Evolutionary conservation across 73 alveolate genomes (phyloP), one percentile per base, ranked within the genome.

Genomic region (Stentor coeruleus): DNA sequence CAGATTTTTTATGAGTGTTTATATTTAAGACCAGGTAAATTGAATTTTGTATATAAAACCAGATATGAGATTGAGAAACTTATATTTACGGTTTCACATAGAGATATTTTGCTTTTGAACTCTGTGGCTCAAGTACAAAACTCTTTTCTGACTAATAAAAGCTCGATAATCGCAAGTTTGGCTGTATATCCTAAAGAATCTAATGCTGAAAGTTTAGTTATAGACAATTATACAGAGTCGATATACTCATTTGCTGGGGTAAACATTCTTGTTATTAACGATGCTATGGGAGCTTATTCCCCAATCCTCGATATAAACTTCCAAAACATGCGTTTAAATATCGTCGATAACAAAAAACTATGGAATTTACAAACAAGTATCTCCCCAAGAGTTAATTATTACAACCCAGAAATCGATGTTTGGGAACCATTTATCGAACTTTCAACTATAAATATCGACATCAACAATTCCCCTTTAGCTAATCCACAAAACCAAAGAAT

Each of bases 351-450:
- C 2, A 35, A 39, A 14, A 66, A 75, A 75, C 20, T 20, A 38
- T 39, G 0, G 35, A 37, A 75, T 15, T 14, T 75, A 36, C 14
- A 31, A 20, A 30, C 39, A 31, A 39, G 20, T 31, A 33, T 37
- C 1, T 28, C 14, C 59, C 33, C 39, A 1, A 33, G 72, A 0
- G 26, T 66, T 15, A 40, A 35, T 2, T 75, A 75, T 3, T 75
- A 75, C 38, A 75, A 75, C 72, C 83, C 83, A 0, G 14, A 26
- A 20, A 40, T 40, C 28, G 83, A 40, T n/a, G 38, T 37, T 20
- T 75, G 83, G 83, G 83, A 75, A 37, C 83, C 83, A 20, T 75
- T 75, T 75, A 75, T 75, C 33, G 83, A 75, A 75, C 14, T 75
- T n/a, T 75, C 39, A 30, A 75, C 6, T 14, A 14, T 40, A 20